Percentiles rank a stretch among this genome's conserved stretches.
phyloP scores from a whole-genome alignment of 2,329 filamentous ascomycete genomes.

The Aspergillus brasiliensis region DNA sequence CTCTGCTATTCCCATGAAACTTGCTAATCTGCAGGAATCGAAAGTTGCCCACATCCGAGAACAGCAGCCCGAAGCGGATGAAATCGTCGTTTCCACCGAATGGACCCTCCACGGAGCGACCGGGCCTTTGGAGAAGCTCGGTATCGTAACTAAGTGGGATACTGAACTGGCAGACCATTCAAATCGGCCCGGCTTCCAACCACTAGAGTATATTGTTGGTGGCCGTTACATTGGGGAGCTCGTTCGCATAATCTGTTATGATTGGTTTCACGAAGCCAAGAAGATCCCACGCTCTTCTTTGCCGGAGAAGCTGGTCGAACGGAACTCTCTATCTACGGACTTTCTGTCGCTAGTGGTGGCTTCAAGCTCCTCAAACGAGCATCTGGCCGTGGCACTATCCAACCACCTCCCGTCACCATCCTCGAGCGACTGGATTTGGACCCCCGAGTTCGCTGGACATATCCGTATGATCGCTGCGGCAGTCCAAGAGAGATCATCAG shows the following conservation, averaged over 20 bases:
- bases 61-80: not conserved
- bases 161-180: conserved; percentile 62
- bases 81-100: conserved; percentile 65
- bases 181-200: conserved; percentile 71
- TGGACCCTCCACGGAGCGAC: conserved; percentile 75
- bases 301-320: not conserved
- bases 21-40: conserved; percentile 36
- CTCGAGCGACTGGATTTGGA: conserved; percentile 59
- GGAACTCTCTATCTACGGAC: not conserved
- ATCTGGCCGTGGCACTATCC: not conserved
- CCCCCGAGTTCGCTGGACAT: conserved; percentile 56
- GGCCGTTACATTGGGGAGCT: conserved; percentile 74
- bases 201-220: conserved; percentile 77
- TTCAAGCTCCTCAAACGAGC: not conserved
- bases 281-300: not conserved
- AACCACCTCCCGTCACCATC: not conserved
- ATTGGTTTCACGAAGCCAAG: conserved; percentile 55
- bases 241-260: conserved; percentile 65
- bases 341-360: not conserved
- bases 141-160: conserved; percentile 70
- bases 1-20: conserved; percentile 69
- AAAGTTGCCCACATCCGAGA: not conserved
- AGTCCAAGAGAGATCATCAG: conserved; percentile 70
- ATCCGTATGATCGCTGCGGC: conserved; percentile 66
- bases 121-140: conserved; percentile 61